Percentiles rank a stretch among this genome's conserved stretches.
Evolutionary conservation across 805 yeast genomes (phyloP).

Genomic region (Spathaspora passalidarum): DNA sequence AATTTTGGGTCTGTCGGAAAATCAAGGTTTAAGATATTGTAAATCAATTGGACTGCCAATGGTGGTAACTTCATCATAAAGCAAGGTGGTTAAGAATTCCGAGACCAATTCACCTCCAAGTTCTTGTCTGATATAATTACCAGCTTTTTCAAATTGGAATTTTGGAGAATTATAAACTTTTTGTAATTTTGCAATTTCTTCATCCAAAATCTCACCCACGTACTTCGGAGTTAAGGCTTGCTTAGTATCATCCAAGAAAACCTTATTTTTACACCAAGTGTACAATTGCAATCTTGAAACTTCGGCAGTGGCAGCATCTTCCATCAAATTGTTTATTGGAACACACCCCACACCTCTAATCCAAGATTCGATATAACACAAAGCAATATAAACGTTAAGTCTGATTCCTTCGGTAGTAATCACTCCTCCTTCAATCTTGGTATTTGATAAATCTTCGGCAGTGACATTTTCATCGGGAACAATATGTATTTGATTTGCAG

Average conservation of each 20-base stretch:
- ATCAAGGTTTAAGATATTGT: conserved; percentile 12
- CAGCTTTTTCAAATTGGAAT: conserved; percentile 68
- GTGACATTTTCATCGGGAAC: conserved; percentile 51
- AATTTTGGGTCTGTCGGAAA: conserved; percentile 59
- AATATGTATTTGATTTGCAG: conserved; percentile 71
- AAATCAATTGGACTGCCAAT: conserved; percentile 37
- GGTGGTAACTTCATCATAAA: conserved; percentile 71
- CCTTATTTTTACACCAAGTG: conserved; percentile 75
- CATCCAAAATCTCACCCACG: conserved; percentile 54
- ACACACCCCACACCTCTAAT: conserved; percentile 81
- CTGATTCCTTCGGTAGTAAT: conserved; percentile 70
- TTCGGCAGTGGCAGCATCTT: conserved; percentile 89
- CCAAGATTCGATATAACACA: conserved; percentile 85
- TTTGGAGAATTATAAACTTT: conserved; percentile 47
- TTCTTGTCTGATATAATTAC: conserved; percentile 68
- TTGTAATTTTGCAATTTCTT: conserved; percentile 53
- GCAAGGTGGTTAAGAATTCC: conserved; percentile 72
- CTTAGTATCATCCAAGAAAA: conserved; percentile 57
- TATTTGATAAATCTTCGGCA: conserved; percentile 58
- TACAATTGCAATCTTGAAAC: conserved; percentile 78
- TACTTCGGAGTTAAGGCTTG: conserved; percentile 57
- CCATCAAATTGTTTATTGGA: conserved; percentile 83
- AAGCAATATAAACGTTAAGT: conserved; percentile 70
- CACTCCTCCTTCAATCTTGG: conserved; percentile 58
- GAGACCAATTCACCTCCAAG: conserved; percentile 68